A percentile compares a stretch with the other conserved stretches of the same genome.
phyloP scores from a whole-genome alignment of 306 rosid genomes.

The Aeschynomene evenia region DNA sequence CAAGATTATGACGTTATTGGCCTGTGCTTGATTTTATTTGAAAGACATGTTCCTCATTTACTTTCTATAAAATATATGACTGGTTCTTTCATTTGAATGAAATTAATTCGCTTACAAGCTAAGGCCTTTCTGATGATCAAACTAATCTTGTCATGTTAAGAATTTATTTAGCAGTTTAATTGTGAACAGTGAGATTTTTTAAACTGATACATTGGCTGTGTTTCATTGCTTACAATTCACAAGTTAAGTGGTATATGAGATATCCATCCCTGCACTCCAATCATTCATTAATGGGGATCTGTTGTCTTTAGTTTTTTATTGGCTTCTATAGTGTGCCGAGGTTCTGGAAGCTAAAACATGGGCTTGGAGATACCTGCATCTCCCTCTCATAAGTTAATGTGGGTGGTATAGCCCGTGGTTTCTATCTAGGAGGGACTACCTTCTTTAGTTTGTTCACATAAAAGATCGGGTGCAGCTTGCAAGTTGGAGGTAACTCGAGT shows the following conservation, averaged over 20 bases:
- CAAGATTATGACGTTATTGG: no score
- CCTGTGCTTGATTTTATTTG: neutral
- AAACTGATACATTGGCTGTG: neutral
- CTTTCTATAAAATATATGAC: neutral
- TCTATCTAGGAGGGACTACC: no score
- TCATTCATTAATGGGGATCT: neutral
- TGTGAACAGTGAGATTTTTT: neutral
- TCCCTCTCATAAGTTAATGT: no score
- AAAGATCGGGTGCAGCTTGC: no score
- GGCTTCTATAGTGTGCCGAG: no score
- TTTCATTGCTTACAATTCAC: neutral
- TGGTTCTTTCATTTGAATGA: neutral
- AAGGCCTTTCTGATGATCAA: neutral
- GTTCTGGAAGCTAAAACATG: no score
- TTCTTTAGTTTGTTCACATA: no score
- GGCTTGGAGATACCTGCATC: no score
- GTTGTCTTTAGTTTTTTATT: constrained; percentile 8
- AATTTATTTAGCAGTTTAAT: neutral
- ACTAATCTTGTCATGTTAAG: neutral
- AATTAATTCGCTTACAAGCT: neutral
- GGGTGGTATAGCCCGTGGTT: no score
- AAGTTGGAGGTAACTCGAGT: no score
- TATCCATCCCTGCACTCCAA: neutral
- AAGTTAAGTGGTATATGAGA: neutral
- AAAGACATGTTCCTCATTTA: neutral